Base-by-base conservation (phyloP, 257 asterid genomes). In the Dorcoceras hygrometricum region DNA sequence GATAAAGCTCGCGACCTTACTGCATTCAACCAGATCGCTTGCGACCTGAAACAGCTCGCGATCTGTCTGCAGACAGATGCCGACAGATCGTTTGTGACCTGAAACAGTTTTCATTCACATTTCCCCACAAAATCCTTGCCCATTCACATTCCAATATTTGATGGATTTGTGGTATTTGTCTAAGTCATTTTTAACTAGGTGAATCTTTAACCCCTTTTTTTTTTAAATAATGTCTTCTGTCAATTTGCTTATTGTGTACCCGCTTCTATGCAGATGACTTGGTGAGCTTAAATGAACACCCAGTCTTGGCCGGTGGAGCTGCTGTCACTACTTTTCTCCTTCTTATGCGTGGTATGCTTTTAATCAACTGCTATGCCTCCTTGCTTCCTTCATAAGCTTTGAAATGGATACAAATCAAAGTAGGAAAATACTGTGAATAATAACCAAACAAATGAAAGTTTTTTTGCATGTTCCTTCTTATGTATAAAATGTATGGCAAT, bases 231-330 rank as follows among this genome's bases (percentile, higher is more conserved):
- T 65, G 60, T 36, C 12, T 26, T 68, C 11, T 28, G 51, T 56
- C 73, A 59, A 57, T 56, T 63, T 67, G 51, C 27, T 50, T 26
- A 28, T 20, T 55, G 43, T 29, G 19, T 51, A 65, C 46, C 59
- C 22, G 19, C 58, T 48, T 68, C 65, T 59, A 48, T 60, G 23
- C 36, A 92, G 98, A 76, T 80, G 96, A 79, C 76, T 66, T 90
- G 78, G 72, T 65, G 54, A 66, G 57, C 20, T 74, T 81, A 18
- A 84, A 81, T 73, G 90, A 93, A 67, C 83, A 86, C 32, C 96
- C 97, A 48, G 87, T 73, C 71, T 55, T 74, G 57, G 89, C 85
- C 1, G 84, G 86, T 76, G 98, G 97, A 83, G 73, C 85, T 73
- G 89, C 87, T 81, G 81, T 80, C 71, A 69, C 89, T 61, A 70